Base-by-base conservation (phyloP, 192 early-diverging fungal species). In the Rhizoclosmatium globosum region DNA sequence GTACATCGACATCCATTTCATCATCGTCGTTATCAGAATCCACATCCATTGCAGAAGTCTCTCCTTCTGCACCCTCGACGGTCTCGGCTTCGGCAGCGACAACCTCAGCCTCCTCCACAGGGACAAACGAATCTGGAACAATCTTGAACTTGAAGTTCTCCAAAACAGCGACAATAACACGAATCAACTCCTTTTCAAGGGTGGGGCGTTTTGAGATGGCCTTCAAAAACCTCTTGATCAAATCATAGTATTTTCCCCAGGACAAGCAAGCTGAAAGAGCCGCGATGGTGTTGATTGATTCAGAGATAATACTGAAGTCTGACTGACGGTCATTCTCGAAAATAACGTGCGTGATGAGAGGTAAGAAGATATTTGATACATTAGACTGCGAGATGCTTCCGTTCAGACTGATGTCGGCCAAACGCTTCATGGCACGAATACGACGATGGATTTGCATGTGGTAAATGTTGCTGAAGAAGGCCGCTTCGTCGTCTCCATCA, bases 401-500 rank as follows among this genome's bases (percentile, higher is more conserved):
- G 2, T 78, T 80, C 4, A 83, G 56, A 82, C 85, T 68, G 9
- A 74, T 74, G 2, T 87, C 83, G 4, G 81, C 66, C 73, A 99
- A 87, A 21, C 96, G 90, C 58, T 87, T 85, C 70, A 98, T 74
- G 1, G 97, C 94, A 65, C 94, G 90, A 4, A 93, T 78, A 68
- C 98, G 95, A 73, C 98, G 92, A 82, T 99, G 98, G 19, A 94
- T 84, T 86, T 99, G 98, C 72, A 99, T 91, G 76, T 99, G 98
- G 73, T 95, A 89, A 68, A 99, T 90, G 79, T 99, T 99, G 83
- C 89, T 92, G 81, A 99, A 99, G 85, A 99, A 96, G 71, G 92
- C 97, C 3, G 94, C 91, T 77, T 99, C 95, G n/a, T 96, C 94
- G 79, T 95, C 93, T 39, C 88, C 92, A 69, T 87, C 87, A 39